These are phyloP conservation scores for Penicillium simplicissimum DNA, from an alignment of 495 filamentous ascomycete genomes.

Conservation along the genomic window DNA sequence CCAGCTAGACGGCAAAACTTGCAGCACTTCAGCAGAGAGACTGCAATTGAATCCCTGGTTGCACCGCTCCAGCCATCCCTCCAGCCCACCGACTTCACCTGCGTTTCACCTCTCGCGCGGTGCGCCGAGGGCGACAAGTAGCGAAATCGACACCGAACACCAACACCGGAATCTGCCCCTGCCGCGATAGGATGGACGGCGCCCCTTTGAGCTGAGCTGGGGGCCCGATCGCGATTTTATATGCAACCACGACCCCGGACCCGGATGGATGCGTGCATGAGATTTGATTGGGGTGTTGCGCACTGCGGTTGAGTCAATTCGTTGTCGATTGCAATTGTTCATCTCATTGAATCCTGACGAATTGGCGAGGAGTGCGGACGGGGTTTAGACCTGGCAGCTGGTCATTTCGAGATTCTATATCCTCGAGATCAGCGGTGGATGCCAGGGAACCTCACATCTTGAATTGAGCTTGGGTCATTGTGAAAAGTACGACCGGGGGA, in stretches of 20 bases:
- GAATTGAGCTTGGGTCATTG: no score
- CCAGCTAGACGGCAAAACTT: background rate
- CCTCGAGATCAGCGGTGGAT: no score
- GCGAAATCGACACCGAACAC: background rate
- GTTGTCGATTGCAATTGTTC: background rate
- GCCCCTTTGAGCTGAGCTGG: background rate
- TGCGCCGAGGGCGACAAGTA: background rate
- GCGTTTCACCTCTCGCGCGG: background rate
- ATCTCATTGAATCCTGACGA: background rate
- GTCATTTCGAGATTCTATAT: background rate
- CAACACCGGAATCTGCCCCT: background rate
- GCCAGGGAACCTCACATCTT: no score
- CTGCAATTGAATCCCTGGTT: conserved; percentile 6
- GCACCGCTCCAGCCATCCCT: conserved; percentile 2
- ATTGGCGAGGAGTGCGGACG: background rate
- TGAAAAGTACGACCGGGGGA: background rate
- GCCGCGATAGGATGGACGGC: background rate
- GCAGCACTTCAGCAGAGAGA: background rate
- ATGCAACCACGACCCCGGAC: background rate
- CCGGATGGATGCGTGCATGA: conserved; percentile 20
- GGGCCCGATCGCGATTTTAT: conserved; percentile 19
- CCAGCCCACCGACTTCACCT: background rate
- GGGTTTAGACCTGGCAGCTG: background rate
- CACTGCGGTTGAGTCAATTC: conserved; percentile 6
- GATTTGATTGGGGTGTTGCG: conserved; percentile 12